These are phyloP conservation scores for Chlorella sp. DNA, from an alignment of 139 green algal species.

Conservation along the genomic window DNA sequence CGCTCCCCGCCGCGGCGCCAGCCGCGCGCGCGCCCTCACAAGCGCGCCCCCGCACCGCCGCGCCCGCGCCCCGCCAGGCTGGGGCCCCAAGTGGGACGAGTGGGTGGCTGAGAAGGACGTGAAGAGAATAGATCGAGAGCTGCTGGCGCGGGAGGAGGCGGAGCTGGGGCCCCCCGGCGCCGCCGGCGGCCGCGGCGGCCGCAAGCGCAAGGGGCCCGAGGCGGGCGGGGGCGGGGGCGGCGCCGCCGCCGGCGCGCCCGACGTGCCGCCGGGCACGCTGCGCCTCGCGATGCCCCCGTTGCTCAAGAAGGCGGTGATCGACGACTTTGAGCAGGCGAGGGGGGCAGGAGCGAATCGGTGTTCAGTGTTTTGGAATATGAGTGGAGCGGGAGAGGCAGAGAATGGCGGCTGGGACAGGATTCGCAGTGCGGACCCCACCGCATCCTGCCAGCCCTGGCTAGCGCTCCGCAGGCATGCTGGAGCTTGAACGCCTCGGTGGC, in stretches of 20 bases:
- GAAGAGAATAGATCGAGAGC: slow-evolving; percentile 25
- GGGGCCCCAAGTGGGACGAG: slow-evolving; percentile 83
- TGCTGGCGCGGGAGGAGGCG: slow-evolving; percentile 25
- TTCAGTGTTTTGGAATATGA: neutral
- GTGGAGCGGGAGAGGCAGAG: neutral
- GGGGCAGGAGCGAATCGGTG: neutral
- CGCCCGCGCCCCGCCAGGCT: slow-evolving; percentile 29
- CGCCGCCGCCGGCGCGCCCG: slow-evolving; percentile 1
- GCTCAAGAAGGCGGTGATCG: slow-evolving; percentile 75
- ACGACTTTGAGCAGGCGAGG: slow-evolving; percentile 71
- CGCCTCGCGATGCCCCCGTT: slow-evolving; percentile 61
- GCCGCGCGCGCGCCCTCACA: neutral
- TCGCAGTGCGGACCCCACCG: neutral
- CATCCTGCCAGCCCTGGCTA: too few species aligned
- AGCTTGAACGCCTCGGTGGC: neutral
- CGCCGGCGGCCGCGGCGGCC: neutral
- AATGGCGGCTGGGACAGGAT: neutral
- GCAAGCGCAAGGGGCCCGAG: neutral
- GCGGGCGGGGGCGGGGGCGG: too few species aligned
- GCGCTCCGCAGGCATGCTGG: too few species aligned
- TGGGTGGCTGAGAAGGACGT: slow-evolving; percentile 69
- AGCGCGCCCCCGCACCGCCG: neutral
- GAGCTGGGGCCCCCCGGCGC: slow-evolving; percentile 6
- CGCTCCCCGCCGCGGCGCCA: neutral
- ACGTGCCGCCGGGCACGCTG: slow-evolving; percentile 43